Evolutionary conservation across 306 rosid genomes (phyloP).

Genomic region (Lotus japonicus): DNA sequence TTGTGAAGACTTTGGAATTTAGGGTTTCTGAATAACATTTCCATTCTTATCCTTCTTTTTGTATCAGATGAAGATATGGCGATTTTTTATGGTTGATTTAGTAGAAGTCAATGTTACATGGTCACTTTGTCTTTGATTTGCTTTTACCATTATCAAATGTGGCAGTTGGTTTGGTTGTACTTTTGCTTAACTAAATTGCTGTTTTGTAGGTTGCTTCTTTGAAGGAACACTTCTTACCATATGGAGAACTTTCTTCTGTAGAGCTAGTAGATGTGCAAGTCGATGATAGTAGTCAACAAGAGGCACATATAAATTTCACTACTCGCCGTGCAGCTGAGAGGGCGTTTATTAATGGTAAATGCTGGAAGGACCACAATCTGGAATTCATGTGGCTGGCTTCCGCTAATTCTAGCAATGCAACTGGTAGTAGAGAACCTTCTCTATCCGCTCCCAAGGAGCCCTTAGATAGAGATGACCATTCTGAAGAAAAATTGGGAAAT

Average conservation of each 20-base stretch:
- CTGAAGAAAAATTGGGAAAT: conserved; percentile 27
- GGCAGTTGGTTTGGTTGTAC: not conserved
- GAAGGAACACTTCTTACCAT: conserved; percentile 72
- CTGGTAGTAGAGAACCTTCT: conserved; percentile 38
- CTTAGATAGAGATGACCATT: conserved; percentile 27
- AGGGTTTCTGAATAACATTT: too few species aligned
- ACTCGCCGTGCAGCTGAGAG: conserved; percentile 70
- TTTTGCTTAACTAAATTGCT: conserved; percentile 15
- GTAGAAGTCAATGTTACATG: not conserved
- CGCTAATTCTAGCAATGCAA: conserved; percentile 34
- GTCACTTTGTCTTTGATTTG: not conserved
- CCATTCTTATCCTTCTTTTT: too few species aligned
- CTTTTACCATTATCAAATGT: not conserved
- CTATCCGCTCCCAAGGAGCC: conserved; percentile 43
- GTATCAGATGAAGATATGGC: not conserved
- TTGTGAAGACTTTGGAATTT: too few species aligned
- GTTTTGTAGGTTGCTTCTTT: conserved; percentile 51
- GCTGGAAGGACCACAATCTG: conserved; percentile 66
- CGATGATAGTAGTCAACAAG: conserved; percentile 35
- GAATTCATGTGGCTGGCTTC: conserved; percentile 60
- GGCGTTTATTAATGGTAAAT: conserved; percentile 62
- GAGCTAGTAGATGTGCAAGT: conserved; percentile 49
- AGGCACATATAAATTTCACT: conserved; percentile 42
- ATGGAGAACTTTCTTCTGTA: conserved; percentile 54
- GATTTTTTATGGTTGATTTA: not conserved